Conservation (phyloP, 2,329 filamentous ascomycete species). For the Apiospora koreana region DNA sequence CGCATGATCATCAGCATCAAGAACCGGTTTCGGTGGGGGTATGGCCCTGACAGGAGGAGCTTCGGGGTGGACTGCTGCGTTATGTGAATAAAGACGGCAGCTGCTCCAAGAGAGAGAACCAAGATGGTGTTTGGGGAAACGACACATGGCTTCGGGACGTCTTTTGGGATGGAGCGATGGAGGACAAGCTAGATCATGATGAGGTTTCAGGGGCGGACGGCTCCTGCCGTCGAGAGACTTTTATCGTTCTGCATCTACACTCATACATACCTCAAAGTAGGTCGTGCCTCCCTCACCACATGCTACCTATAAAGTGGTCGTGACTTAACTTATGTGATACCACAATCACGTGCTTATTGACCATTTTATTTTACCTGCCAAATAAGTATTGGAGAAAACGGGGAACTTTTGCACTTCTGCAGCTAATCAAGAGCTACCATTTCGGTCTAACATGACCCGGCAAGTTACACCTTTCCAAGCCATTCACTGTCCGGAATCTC, state of each 20-base stretch:
- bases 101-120: background rate
- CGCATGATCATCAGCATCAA: constrained; percentile 47
- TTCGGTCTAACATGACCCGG: background rate
- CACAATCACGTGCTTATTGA: background rate
- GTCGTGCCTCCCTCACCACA: background rate
- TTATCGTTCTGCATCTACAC: background rate
- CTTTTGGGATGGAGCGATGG: background rate
- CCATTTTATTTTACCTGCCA: background rate
- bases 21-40: constrained; percentile 48
- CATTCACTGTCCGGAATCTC: background rate
- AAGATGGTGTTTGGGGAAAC: background rate
- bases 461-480: background rate
- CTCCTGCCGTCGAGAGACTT: no score
- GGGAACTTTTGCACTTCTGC: background rate
- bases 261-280: background rate
- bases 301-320: background rate
- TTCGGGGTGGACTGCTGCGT: constrained; percentile 40
- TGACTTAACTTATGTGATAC: background rate
- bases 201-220: background rate
- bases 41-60: constrained; percentile 42
- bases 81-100: constrained; percentile 35
- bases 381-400: background rate
- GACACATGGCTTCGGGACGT: background rate
- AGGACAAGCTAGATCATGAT: no score
- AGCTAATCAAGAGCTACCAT: background rate